A percentile compares a stretch with the other conserved stretches of the same genome.
These are phyloP conservation scores for Suhomyces vadensis DNA, from an alignment of 805 yeast species.

Conservation along the genomic window DNA sequence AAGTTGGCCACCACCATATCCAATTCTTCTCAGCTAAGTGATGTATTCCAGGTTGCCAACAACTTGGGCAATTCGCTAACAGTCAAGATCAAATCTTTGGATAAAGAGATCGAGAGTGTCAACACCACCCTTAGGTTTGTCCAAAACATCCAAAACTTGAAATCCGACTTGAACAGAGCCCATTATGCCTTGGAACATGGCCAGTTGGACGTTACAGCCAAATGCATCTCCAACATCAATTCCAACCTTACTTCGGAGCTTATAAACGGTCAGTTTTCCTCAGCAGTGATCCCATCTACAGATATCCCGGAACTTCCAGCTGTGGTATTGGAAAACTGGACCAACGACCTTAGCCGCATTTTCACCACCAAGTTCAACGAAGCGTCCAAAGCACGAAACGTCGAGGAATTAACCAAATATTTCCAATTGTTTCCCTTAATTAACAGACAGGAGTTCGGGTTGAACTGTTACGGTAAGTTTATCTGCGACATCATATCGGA, in stretches of 20 bases:
- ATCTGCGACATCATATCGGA: conserved; percentile 82
- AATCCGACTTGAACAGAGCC: conserved; percentile 63
- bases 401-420: conserved; percentile 69
- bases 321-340: conserved; percentile 57
- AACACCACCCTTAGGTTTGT: conserved; percentile 64
- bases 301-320: conserved; percentile 82
- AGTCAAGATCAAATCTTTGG: conserved; percentile 65
- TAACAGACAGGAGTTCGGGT: conserved; percentile 67
- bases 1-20: conserved; percentile 62
- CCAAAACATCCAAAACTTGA: conserved; percentile 61
- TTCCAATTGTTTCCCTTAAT: conserved; percentile 88
- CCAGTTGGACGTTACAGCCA: conserved; percentile 80
- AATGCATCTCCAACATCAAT: conserved; percentile 49
- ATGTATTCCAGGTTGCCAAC: conserved; percentile 59
- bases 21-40: conserved; percentile 55
- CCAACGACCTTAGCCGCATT: conserved; percentile 52
- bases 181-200: conserved; percentile 64
- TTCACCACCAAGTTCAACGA: conserved; percentile 65
- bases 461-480: conserved; percentile 80
- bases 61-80: conserved; percentile 67
- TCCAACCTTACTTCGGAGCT: conserved; percentile 53
- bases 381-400: conserved; percentile 68
- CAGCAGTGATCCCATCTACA: conserved; percentile 79
- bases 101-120: conserved; percentile 68
- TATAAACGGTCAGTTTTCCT: conserved; percentile 66